Evolutionary conservation across 2,329 filamentous ascomycete genomes (phyloP).

Genomic region (Aureobasidium sp.): DNA sequence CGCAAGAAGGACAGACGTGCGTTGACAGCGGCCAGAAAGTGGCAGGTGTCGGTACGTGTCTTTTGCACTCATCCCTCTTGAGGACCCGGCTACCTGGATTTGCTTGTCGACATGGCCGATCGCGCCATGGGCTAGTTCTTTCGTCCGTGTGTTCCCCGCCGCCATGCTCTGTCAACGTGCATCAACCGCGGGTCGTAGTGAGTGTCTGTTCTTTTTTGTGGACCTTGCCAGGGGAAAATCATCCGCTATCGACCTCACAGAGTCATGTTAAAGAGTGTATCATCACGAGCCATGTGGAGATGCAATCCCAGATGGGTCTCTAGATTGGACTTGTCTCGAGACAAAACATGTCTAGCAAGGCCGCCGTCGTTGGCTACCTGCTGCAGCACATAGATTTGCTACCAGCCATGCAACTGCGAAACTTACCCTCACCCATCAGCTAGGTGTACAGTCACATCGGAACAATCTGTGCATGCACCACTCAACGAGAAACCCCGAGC

Average conservation of each 20-base stretch:
- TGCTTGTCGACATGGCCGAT: slow-evolving; percentile 5
- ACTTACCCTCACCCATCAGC: neutral
- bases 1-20: slow-evolving; percentile 3
- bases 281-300: neutral
- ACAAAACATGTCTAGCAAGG: neutral
- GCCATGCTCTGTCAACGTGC: slow-evolving; percentile 12
- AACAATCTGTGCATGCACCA: neutral
- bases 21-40: neutral
- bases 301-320: neutral
- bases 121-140: slow-evolving; percentile 8
- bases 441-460: neutral
- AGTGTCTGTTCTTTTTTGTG: slow-evolving; percentile 12
- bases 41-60: slow-evolving; percentile 4
- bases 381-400: neutral
- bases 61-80: neutral
- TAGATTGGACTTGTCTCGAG: slow-evolving; percentile 1
- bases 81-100: slow-evolving; percentile 9
- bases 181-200: slow-evolving; percentile 8
- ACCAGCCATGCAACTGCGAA: neutral
- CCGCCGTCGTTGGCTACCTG: neutral
- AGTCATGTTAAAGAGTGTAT: neutral
- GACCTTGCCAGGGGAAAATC: slow-evolving; percentile 2
- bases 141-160: slow-evolving; percentile 14
- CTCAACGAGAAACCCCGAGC: slow-evolving; percentile 10
- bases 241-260: neutral